Conservation (phyloP, 2,329 filamentous ascomycete species). For the Ceratocystiopsis sp. region DNA sequence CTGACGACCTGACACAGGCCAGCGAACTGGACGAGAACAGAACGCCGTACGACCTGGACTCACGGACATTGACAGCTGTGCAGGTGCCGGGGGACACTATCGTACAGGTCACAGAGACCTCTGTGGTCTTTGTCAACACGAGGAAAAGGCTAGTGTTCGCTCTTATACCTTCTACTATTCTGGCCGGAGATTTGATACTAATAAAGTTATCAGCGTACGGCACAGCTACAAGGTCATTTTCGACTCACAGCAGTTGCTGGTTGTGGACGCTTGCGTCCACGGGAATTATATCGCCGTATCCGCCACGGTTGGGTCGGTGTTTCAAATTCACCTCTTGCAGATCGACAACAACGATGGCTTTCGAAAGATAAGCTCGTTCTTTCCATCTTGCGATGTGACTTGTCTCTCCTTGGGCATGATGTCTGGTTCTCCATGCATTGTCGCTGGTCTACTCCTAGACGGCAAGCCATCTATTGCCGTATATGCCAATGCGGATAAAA, state of each 20-base stretch:
- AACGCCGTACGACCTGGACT: constrained; percentile 32
- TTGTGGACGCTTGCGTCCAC: constrained; percentile 26
- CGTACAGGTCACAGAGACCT: constrained; percentile 37
- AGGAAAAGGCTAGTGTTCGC: constrained; percentile 17
- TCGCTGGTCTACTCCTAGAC: constrained; percentile 19
- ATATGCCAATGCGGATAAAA: no score
- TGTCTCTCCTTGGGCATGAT: constrained; percentile 23
- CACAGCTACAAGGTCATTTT: constrained; percentile 2
- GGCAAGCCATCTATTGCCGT: constrained; percentile 12
- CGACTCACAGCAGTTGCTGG: constrained; percentile 5
- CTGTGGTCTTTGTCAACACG: constrained; percentile 22
- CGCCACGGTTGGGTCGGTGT: constrained; percentile 19
- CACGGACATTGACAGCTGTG: constrained; percentile 32
- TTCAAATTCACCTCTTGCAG: constrained; percentile 22
- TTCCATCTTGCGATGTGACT: constrained; percentile 30
- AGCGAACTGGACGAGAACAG: constrained; percentile 23
- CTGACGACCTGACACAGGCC: constrained; percentile 28
- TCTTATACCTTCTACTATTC: neutral
- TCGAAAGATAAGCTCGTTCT: constrained; percentile 15
- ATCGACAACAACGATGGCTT: constrained; percentile 15
- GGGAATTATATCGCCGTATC: constrained; percentile 25
- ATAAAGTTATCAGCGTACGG: constrained; percentile 1
- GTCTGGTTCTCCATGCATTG: constrained; percentile 13
- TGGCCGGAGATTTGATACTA: neutral
- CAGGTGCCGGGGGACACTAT: constrained; percentile 20